Evolutionary conservation across 805 yeast genomes (phyloP).

Genomic region (Dipodascopsis uninucleata): DNA sequence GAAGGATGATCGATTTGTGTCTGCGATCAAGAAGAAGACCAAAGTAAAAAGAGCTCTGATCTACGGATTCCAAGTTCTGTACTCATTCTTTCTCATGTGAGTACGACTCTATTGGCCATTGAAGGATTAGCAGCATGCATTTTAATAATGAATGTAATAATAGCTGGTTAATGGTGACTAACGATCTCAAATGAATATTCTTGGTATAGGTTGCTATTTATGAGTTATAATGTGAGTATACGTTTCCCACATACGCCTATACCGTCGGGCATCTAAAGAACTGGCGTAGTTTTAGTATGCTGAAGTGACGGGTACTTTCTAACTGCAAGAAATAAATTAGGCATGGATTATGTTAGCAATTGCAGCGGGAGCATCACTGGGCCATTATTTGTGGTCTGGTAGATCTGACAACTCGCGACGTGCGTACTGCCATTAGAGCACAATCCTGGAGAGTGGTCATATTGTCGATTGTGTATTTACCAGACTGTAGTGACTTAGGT

Average conservation of each 20-base stretch:
- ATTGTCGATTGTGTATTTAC: too few relatives aligned
- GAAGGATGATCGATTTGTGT: background rate
- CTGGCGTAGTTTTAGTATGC: too few relatives aligned
- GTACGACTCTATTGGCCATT: slow-evolving; percentile 8
- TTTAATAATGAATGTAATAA: background rate
- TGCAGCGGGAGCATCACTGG: slow-evolving; percentile 65
- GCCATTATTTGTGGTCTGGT: slow-evolving; percentile 54
- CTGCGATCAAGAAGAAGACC: background rate
- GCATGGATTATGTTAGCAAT: slow-evolving; percentile 81
- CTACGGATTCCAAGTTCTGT: slow-evolving; percentile 65
- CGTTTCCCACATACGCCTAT: too few relatives aligned
- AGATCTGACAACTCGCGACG: too few relatives aligned
- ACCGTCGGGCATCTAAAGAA: too few relatives aligned
- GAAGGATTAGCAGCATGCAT: too few relatives aligned
- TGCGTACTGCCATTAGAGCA: too few relatives aligned
- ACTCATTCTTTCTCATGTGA: slow-evolving; percentile 49
- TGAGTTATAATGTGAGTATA: slow-evolving; percentile 62
- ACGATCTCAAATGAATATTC: slow-evolving; percentile 2
- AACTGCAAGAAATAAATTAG: too few relatives aligned
- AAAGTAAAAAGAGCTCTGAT: slow-evolving; percentile 30
- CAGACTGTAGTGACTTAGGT: too few relatives aligned
- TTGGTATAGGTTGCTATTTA: slow-evolving; percentile 71
- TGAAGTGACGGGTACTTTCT: too few relatives aligned
- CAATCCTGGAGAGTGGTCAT: too few relatives aligned
- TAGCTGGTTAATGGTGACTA: background rate